These are phyloP conservation scores for Datura wrightii DNA, from an alignment of 257 asterid genomes.

Conservation along the genomic window DNA sequence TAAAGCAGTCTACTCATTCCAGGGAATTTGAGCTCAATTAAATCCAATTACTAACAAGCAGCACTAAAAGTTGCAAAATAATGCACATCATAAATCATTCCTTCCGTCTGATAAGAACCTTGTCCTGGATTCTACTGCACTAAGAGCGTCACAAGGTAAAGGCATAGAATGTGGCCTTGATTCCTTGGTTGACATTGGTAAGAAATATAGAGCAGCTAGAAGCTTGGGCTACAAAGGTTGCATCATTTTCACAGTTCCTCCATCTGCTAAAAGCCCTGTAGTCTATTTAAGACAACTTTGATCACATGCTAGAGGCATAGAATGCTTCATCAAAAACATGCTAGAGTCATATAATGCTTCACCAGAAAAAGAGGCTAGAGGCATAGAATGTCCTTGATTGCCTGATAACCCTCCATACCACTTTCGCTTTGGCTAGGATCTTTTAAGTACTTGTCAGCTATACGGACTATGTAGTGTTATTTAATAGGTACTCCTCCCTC, in stretches of 20 bases:
- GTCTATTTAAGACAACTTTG: slow-evolving; percentile 4
- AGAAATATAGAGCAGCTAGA: slow-evolving; percentile 20
- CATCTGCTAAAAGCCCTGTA: not conserved
- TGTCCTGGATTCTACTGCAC: not conserved
- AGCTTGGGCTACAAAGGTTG: not conserved
- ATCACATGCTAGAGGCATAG: slow-evolving; percentile 20
- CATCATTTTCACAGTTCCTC: slow-evolving; percentile 12
- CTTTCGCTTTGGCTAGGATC: not conserved
- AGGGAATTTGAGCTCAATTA: not conserved
- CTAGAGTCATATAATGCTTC: not conserved
- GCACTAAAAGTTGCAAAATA: not conserved
- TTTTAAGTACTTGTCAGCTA: not conserved
- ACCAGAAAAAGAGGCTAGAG: not conserved
- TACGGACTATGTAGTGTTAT: not conserved
- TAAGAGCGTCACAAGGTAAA: not conserved
- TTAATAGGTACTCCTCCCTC: slow-evolving; percentile 2
- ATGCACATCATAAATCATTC: not conserved
- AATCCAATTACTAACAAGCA: slow-evolving; percentile 3
- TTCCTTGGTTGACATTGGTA: slow-evolving; percentile 14
- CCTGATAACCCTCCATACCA: not conserved
- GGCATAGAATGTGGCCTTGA: not conserved
- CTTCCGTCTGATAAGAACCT: slow-evolving; percentile 18
- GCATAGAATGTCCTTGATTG: not conserved
- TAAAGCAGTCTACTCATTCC: not conserved
- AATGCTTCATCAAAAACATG: slow-evolving; percentile 16